Percentiles rank a stretch among this genome's conserved stretches.
phyloP scores from a whole-genome alignment of 345 rosid species.

The Salix udensis region DNA sequence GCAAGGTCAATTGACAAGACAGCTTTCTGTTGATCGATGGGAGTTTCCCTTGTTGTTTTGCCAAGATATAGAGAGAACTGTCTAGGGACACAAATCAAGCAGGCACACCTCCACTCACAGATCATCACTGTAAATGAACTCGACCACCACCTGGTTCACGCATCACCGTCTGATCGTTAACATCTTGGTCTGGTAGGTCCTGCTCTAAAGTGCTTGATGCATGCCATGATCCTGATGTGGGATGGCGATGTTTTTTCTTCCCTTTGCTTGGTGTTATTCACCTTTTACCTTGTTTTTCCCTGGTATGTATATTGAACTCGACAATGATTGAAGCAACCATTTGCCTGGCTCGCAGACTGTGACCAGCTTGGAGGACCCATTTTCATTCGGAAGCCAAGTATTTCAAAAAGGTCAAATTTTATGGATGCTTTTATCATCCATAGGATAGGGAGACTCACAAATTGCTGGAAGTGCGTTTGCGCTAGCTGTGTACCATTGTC shows the following conservation, averaged over 20 bases:
- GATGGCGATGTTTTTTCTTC: not conserved
- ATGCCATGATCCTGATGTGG: not conserved
- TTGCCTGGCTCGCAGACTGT: constrained; percentile 30
- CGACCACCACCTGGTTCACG: constrained; percentile 7
- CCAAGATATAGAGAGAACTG: not conserved
- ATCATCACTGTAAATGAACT: constrained; percentile 16
- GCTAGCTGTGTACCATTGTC: constrained; percentile 17
- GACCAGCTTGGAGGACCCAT: constrained; percentile 28
- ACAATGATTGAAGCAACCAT: constrained; percentile 33
- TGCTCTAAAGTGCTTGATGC: not conserved
- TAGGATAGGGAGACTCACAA: not conserved
- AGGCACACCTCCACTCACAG: constrained; percentile 10
- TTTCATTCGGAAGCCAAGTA: not conserved
- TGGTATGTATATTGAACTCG: not conserved
- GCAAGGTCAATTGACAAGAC: not conserved
- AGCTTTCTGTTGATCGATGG: constrained; percentile 5
- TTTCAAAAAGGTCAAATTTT: constrained; percentile 8
- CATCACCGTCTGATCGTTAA: not conserved
- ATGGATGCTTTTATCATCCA: constrained; percentile 13
- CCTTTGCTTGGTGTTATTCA: not conserved
- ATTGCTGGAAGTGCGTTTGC: constrained; percentile 20
- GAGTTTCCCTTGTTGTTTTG: constrained; percentile 3
- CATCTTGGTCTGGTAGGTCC: not conserved
- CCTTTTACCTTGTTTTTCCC: not conserved
- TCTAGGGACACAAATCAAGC: constrained; percentile 17